Base-by-base conservation (phyloP, 352 stramenopile species). In the Hyaloperonospora brassicae region DNA sequence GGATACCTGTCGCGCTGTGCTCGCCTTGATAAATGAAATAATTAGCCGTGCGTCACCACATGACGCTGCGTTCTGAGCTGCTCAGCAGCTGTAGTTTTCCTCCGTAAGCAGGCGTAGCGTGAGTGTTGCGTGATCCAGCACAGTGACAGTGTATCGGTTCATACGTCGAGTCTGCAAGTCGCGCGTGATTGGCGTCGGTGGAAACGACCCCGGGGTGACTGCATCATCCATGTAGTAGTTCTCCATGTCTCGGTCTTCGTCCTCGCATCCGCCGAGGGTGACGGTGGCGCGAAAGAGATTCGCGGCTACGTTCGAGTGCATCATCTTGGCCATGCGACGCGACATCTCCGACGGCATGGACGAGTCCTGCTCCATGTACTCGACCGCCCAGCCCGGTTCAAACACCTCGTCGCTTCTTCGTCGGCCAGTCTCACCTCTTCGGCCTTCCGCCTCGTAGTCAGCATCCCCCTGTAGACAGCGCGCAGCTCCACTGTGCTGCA, bases 241-340 rank as follows among this genome's bases (percentile, higher is more conserved):
- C 43, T 67, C 56, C 41, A 76, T 64, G 17, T 68, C 53, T 5
- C 38, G 30, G 10, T 58, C 51, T 13, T 68, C 43, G 4, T 62
- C 55, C 13, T n/a, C n/a, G n/a, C n/a, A n/a, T n/a, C n/a, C n/a
- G n/a, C n/a, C n/a, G n/a, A 80, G 75, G 25, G 64, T 67, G 36
- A 92, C 81, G 0, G 66, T 78, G 11, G 73, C 81, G 5, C 79
- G 81, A 51, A 92, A 92, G 8, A 92, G 68, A 56, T 88, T 92
- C 22, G 83, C 55, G 30, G 81, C 72, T 13, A 92, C 71, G n/a
- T 66, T 72, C 42, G 76, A 86, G 51, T 92, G 77, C 81, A 92
- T 92, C 79, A 92, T 92, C 50, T 72, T 57, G 3, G 63, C 64
- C 81, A 92, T 92, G 14, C 73, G 66, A 3, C 68, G 79, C 39